A percentile compares a stretch with the other conserved stretches of the same genome.
Evolutionary conservation across 139 green algal species (phyloP).

Genomic region (Chlamydomonas urium): DNA sequence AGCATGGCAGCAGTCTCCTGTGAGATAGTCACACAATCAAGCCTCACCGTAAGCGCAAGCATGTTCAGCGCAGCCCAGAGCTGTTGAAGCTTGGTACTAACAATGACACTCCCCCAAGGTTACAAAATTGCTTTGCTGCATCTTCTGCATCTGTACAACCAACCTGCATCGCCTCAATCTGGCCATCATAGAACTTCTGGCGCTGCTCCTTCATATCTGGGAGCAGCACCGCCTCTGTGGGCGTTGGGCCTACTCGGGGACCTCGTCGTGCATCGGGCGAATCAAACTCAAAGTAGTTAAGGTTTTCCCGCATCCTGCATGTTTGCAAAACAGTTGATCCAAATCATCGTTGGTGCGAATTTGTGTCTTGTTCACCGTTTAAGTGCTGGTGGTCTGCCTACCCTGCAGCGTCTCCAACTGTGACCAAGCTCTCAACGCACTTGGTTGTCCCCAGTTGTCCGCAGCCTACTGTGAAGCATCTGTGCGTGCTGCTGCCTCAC

Average conservation of each 20-base stretch:
- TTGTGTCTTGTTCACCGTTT: background rate
- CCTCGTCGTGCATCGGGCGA: conserved; percentile 24
- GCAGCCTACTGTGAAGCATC: background rate
- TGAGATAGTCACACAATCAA: background rate
- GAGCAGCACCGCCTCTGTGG: conserved; percentile 10
- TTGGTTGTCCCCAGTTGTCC: background rate
- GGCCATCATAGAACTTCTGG: no score
- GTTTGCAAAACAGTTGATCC: no score
- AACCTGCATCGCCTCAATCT: no score
- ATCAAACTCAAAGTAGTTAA: no score
- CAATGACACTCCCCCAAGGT: no score
- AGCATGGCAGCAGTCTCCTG: background rate
- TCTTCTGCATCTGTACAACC: no score
- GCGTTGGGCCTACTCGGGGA: conserved; percentile 29
- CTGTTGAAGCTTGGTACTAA: no score
- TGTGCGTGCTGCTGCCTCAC: background rate
- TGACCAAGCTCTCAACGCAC: background rate
- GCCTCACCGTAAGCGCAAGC: background rate
- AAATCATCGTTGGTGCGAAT: background rate
- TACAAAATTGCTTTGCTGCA: no score
- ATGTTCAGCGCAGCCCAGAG: no score
- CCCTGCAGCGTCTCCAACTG: background rate
- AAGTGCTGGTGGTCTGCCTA: background rate
- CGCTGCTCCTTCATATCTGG: conserved; percentile 4
- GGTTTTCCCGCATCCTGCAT: no score